Evolutionary conservation across 2,329 filamentous ascomycete species (phyloP), one percentile per base, ranked within the genome.

Genomic region (Alternaria incomplexa): DNA sequence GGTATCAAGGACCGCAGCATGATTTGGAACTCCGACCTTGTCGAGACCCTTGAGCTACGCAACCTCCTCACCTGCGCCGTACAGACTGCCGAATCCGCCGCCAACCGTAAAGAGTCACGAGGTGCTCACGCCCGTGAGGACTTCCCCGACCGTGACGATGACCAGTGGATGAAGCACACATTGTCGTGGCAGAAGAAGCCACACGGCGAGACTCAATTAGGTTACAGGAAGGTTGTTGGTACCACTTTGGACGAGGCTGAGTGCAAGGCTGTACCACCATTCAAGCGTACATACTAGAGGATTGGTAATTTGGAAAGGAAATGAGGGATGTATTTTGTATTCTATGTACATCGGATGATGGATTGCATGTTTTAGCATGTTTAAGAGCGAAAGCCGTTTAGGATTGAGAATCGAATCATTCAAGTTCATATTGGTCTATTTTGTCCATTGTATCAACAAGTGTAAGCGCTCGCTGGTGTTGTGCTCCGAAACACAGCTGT

Each of bases 91-190:
- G 88, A 90, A 73, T 88, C 93, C 30, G 96, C 96, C 67, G 93
- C 93, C 62, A 95, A 95, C 84, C 90, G 96, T 79, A 97, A 97
- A 87, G 96, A 99, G 84, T 97, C 93, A 60, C 92, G 96, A 84
- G 96, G 96, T 80, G 96, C 96, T 23, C 96, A 99, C 83, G 96
- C 96, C 70, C 92, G 96, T 72, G 96, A 99, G 86, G 96, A 99
- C 81, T 98, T 82, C 87, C 95, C 95, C 61, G 94, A 98, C 17
- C 91, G 96, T 85, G 93, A 98, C 79, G 96, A 99, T 80, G 87
- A 90, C 82, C 91, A 96, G 82, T 98, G 95, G 95, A 97, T 97
- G 95, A 98, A 98, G 90, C 96, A 99, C 88, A 97, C 93, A 48
- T 88, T 99, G 65, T 93, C 91, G 71, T 99, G 91, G 91, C 96